These are phyloP conservation scores for Termitomyces sp. DNA, from an alignment of 768 basidiomycete species.

Conservation along the genomic window DNA sequence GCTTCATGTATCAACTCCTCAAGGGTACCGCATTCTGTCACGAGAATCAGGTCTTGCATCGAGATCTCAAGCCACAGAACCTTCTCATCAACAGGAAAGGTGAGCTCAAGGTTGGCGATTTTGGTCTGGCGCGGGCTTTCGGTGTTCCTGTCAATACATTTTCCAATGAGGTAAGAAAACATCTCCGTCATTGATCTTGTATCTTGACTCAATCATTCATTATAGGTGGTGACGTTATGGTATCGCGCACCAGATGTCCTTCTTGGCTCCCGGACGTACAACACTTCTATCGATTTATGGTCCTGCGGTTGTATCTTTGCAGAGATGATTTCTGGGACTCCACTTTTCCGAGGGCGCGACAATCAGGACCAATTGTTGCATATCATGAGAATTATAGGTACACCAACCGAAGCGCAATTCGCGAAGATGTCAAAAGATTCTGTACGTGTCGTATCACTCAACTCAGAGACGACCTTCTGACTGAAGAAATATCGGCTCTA, in stretches of 20 bases:
- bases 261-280: slow-evolving; percentile 94
- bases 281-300: slow-evolving; percentile 98
- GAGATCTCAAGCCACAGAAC: slow-evolving; percentile 98
- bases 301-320: slow-evolving; percentile 99
- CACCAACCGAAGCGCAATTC: slow-evolving; percentile 83
- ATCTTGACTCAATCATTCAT: slow-evolving; percentile 1
- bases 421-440: slow-evolving; percentile 88
- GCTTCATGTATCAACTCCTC: slow-evolving; percentile 97
- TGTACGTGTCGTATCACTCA: slow-evolving; percentile 37
- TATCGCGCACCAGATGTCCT: slow-evolving; percentile 98
- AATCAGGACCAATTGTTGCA: slow-evolving; percentile 97
- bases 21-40: slow-evolving; percentile 98
- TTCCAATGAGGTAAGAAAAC: slow-evolving; percentile 77
- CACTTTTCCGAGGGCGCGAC: slow-evolving; percentile 93
- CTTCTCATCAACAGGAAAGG: slow-evolving; percentile 95
- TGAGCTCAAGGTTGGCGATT: slow-evolving; percentile 96
- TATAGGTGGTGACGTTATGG: slow-evolving; percentile 94
- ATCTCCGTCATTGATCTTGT: neutral
- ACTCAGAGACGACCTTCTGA: neutral
- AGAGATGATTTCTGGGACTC: slow-evolving; percentile 98
- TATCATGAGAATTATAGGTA: slow-evolving; percentile 96
- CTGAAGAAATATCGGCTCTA: slow-evolving; percentile 7
- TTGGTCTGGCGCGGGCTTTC: slow-evolving; percentile 94
- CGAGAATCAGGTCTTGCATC: slow-evolving; percentile 95
- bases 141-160: slow-evolving; percentile 99